Percentiles rank a stretch among this genome's conserved stretches.
phyloP scores from a whole-genome alignment of 2,329 filamentous ascomycete genomes.

The Botrytis cinerea region DNA sequence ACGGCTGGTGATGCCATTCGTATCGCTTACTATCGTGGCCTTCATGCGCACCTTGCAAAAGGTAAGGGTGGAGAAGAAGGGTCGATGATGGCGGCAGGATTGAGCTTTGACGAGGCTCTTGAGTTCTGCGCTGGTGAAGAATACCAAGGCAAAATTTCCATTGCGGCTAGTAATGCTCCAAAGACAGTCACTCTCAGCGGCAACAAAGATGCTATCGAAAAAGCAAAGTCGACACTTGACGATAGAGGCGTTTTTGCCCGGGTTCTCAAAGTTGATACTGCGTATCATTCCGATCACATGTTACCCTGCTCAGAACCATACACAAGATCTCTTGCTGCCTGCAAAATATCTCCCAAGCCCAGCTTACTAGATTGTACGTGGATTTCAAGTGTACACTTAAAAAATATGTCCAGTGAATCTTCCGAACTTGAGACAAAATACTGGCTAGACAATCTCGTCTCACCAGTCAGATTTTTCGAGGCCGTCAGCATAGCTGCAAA shows the following conservation, averaged over 20 bases:
- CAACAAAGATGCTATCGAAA: slow-evolving; percentile 29
- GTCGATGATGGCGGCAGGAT: slow-evolving; percentile 52
- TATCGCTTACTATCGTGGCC: slow-evolving; percentile 48
- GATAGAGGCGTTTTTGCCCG: slow-evolving; percentile 28
- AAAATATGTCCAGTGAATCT: slow-evolving; percentile 27
- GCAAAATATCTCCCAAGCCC: slow-evolving; percentile 36
- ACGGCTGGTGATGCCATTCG: slow-evolving; percentile 42
- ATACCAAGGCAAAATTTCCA: slow-evolving; percentile 26
- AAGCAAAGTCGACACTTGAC: slow-evolving; percentile 25
- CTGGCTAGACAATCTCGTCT: slow-evolving; percentile 50
- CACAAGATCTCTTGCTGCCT: slow-evolving; percentile 4
- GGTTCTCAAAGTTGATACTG: slow-evolving; percentile 32
- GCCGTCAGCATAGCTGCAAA: slow-evolving; percentile 3
- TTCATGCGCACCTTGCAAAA: slow-evolving; percentile 31
- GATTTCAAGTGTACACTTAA: slow-evolving; percentile 46
- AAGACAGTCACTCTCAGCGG: slow-evolving; percentile 37
- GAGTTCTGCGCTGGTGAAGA: slow-evolving; percentile 25
- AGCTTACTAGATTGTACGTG: slow-evolving; percentile 8
- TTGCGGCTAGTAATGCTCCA: slow-evolving; percentile 40
- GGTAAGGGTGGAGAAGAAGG: slow-evolving; percentile 40
- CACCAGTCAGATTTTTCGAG: slow-evolving; percentile 46
- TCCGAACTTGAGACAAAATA: slow-evolving; percentile 42
- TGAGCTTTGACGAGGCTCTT: slow-evolving; percentile 28
- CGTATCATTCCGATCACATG: slow-evolving; percentile 37
- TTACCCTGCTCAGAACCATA: slow-evolving; percentile 31